phyloP scores from a whole-genome alignment of 2,329 filamentous ascomycete genomes.

The Pestalotiopsis sp. region DNA sequence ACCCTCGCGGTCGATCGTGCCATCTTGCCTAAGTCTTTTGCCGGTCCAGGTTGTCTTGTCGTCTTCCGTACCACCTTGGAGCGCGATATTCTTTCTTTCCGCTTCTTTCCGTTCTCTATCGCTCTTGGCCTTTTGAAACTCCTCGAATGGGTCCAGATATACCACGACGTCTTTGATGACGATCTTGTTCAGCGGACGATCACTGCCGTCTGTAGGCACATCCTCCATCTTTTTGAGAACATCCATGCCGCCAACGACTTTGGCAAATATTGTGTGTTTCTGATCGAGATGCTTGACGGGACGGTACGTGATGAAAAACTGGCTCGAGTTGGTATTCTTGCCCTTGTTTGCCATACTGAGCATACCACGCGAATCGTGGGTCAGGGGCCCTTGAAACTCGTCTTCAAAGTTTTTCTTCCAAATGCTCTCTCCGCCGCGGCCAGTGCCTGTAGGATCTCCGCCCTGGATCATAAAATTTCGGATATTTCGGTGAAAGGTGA shows the following conservation, averaged over 20 bases:
- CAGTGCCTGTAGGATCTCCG: slow-evolving; percentile 90
- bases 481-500: slow-evolving; percentile 91
- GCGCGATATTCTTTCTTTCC: slow-evolving; percentile 62
- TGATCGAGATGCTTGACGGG: slow-evolving; percentile 82
- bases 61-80: slow-evolving; percentile 76
- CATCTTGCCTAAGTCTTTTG: slow-evolving; percentile 77
- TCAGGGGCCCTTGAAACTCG: slow-evolving; percentile 86
- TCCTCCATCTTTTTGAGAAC: slow-evolving; percentile 77
- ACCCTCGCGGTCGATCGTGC: slow-evolving; percentile 51
- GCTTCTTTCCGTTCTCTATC: slow-evolving; percentile 62
- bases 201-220: slow-evolving; percentile 72
- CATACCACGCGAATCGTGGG: slow-evolving; percentile 80
- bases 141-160: slow-evolving; percentile 92
- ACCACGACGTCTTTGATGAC: slow-evolving; percentile 81
- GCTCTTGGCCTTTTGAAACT: slow-evolving; percentile 78
- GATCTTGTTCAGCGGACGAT: slow-evolving; percentile 77
- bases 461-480: slow-evolving; percentile 98
- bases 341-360: slow-evolving; percentile 98
- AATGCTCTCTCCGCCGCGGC: slow-evolving; percentile 84
- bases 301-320: slow-evolving; percentile 94
- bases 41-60: slow-evolving; percentile 95
- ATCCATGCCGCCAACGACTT: slow-evolving; percentile 76
- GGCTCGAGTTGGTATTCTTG: slow-evolving; percentile 93
- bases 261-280: slow-evolving; percentile 97
- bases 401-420: slow-evolving; percentile 96